Evolutionary conservation across 345 rosid genomes (phyloP).

Genomic region (Barbarea vulgaris): DNA sequence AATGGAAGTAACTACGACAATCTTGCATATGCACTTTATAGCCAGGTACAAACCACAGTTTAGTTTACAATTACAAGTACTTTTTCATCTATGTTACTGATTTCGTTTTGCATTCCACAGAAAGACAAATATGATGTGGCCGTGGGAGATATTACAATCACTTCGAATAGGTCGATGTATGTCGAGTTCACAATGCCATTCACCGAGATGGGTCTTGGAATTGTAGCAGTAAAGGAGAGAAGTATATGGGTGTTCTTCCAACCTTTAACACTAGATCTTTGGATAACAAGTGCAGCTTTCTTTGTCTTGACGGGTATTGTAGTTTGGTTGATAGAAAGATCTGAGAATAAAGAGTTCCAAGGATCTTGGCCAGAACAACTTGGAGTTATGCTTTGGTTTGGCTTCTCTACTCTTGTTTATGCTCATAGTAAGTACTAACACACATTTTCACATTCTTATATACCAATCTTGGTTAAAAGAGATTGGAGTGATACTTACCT

Average conservation of each 20-base stretch:
- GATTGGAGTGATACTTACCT: background rate
- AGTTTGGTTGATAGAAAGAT: slow-evolving; percentile 60
- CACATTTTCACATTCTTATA: background rate
- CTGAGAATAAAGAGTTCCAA: slow-evolving; percentile 43
- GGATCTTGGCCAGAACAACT: slow-evolving; percentile 48
- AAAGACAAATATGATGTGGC: slow-evolving; percentile 48
- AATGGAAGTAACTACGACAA: slow-evolving; percentile 31
- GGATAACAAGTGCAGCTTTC: slow-evolving; percentile 47
- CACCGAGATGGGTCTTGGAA: slow-evolving; percentile 48
- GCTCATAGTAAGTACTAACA: slow-evolving; percentile 46
- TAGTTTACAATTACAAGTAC: background rate
- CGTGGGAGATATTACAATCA: slow-evolving; percentile 54
- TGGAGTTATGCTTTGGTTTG: slow-evolving; percentile 46
- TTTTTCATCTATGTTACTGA: background rate
- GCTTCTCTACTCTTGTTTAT: slow-evolving; percentile 59
- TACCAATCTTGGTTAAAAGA: background rate
- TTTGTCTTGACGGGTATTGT: slow-evolving; percentile 48
- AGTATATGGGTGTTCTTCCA: slow-evolving; percentile 56
- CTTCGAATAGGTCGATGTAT: slow-evolving; percentile 33
- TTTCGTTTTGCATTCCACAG: slow-evolving; percentile 6
- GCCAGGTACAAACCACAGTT: slow-evolving; percentile 26
- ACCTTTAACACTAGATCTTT: slow-evolving; percentile 53
- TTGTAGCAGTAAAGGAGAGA: slow-evolving; percentile 45
- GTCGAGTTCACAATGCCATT: slow-evolving; percentile 58
- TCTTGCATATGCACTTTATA: slow-evolving; percentile 22